These are phyloP conservation scores for Trichosanthes truncata DNA, from an alignment of 306 rosid species.

Conservation along the genomic window DNA sequence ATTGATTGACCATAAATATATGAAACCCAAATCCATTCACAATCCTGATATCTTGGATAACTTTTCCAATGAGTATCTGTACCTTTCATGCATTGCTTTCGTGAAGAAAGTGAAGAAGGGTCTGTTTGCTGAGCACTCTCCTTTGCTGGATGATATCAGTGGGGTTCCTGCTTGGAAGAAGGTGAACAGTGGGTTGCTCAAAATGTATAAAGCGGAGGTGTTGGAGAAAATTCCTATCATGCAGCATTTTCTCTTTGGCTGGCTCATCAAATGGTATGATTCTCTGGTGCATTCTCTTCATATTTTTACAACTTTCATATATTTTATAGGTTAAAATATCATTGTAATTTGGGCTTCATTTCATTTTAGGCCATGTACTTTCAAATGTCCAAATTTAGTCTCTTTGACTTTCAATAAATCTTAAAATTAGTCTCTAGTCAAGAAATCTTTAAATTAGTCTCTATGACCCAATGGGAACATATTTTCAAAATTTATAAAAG, in stretches of 20 bases:
- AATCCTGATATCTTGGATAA: constrained; percentile 78
- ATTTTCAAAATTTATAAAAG: too few species aligned
- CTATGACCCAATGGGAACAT: too few species aligned
- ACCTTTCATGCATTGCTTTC: constrained; percentile 54
- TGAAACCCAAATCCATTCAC: constrained; percentile 96
- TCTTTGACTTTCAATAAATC: too few species aligned
- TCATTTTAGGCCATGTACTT: too few species aligned
- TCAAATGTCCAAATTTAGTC: too few species aligned
- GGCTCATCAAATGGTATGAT: constrained; percentile 70
- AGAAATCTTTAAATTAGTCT: too few species aligned
- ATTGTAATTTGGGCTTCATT: too few species aligned
- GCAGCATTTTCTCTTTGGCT: constrained; percentile 97
- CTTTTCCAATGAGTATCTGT: constrained; percentile 64
- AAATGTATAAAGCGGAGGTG: constrained; percentile 96
- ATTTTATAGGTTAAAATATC: too few species aligned
- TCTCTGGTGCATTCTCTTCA: not conserved
- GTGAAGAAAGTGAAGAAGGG: constrained; percentile 96
- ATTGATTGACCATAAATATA: constrained; percentile 79
- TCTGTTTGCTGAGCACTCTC: constrained; percentile 89
- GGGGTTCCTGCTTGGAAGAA: constrained; percentile 94
- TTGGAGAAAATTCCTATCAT: constrained; percentile 97
- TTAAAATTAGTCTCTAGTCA: too few species aligned
- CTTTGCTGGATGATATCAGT: constrained; percentile 92
- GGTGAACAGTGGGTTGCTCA: constrained; percentile 82
- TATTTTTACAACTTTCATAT: not conserved